Conservation (phyloP, 2,329 filamentous ascomycete species). For the Neopestalotiopsis rosae region DNA sequence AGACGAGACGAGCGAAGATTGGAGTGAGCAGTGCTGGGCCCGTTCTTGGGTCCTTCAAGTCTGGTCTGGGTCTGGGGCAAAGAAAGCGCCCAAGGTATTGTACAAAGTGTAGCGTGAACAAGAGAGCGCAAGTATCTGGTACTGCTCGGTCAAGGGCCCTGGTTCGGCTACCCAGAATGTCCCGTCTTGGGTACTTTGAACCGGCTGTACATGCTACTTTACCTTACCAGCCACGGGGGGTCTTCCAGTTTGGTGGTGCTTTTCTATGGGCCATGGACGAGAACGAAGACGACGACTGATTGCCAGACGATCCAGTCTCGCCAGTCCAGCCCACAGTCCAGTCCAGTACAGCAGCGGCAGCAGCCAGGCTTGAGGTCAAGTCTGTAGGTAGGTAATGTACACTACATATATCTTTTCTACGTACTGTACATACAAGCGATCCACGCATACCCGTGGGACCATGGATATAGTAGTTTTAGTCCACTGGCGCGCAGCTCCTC, state of each 20-base stretch:
- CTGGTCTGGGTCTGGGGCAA: not conserved
- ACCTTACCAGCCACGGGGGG: not conserved
- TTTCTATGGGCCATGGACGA: not conserved
- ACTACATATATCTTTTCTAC: not conserved
- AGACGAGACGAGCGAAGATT: constrained; percentile 13
- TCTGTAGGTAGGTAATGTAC: no score
- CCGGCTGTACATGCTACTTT: not conserved
- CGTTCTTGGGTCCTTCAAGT: not conserved
- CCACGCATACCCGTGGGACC: constrained; percentile 1
- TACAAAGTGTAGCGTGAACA: not conserved
- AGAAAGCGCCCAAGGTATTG: no score
- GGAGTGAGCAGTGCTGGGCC: constrained; percentile 5
- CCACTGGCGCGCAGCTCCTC: constrained; percentile 1
- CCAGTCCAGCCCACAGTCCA: no score
- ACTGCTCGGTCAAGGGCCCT: not conserved
- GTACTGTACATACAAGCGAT: constrained; percentile 3
- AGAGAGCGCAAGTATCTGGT: constrained; percentile 2
- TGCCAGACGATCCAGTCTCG: no score
- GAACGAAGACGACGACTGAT: no score
- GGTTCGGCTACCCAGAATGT: not conserved
- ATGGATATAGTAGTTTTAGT: not conserved
- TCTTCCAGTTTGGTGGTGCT: not conserved
- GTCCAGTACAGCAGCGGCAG: no score
- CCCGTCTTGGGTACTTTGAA: constrained; percentile 8
- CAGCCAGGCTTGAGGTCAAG: no score